phyloP scores from a whole-genome alignment of 768 basidiomycete genomes.

The Mycena olivaceomarginata region DNA sequence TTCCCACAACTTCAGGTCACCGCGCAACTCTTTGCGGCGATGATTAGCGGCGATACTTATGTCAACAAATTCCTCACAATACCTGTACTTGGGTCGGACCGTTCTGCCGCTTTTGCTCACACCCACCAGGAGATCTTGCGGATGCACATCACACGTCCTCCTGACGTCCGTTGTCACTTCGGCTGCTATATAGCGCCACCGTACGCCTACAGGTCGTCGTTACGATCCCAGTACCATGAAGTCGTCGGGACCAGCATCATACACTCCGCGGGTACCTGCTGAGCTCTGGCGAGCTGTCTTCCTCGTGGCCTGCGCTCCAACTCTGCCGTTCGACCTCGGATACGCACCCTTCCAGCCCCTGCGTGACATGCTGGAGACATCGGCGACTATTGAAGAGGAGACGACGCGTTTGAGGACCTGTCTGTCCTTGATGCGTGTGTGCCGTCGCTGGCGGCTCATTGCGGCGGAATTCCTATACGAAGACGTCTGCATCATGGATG shows the following conservation, averaged over 20 bases:
- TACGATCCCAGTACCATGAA: neutral
- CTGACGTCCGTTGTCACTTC: neutral
- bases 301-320: neutral
- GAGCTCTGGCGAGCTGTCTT: conserved; percentile 34
- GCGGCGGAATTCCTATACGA: conserved; percentile 35
- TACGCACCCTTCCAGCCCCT: conserved; percentile 24
- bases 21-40: neutral
- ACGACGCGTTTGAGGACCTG: conserved; percentile 17
- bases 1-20: too few relatives aligned
- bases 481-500: conserved; percentile 24
- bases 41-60: neutral
- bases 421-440: conserved; percentile 20
- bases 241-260: neutral
- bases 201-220: neutral
- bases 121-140: neutral
- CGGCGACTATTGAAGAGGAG: neutral
- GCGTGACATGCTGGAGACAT: conserved; percentile 18
- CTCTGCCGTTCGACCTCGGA: neutral
- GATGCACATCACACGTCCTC: neutral
- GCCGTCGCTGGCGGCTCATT: conserved; percentile 10
- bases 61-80: neutral
- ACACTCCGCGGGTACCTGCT: conserved; percentile 13
- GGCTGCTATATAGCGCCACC: neutral
- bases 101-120: neutral
- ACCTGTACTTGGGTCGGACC: conserved; percentile 28